Evolutionary conservation across 768 basidiomycete genomes (phyloP).

Genomic region (Scleroderma bovista): DNA sequence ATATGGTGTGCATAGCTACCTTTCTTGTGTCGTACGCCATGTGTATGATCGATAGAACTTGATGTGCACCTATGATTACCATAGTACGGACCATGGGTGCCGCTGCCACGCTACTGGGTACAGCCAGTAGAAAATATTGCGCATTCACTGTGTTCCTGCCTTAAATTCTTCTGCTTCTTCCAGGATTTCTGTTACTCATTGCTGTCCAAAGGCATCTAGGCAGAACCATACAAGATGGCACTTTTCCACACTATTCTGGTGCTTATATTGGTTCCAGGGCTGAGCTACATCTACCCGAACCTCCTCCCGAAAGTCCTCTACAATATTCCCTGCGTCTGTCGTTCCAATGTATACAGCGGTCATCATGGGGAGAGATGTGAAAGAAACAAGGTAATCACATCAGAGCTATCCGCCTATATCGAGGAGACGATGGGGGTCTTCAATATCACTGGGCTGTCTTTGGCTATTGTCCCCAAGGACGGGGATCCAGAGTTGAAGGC

Average conservation of each 20-base stretch:
- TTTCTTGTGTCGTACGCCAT: no score
- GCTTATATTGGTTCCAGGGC: slow-evolving; percentile 8
- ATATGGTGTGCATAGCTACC: no score
- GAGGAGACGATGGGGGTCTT: slow-evolving; percentile 12
- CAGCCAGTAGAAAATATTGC: no score
- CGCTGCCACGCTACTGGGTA: no score
- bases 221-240: neutral
- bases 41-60: no score
- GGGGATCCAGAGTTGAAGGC: slow-evolving; percentile 25
- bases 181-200: neutral
- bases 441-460: slow-evolving; percentile 27
- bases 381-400: slow-evolving; percentile 8
- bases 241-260: slow-evolving; percentile 7
- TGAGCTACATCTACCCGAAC: slow-evolving; percentile 6
- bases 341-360: no score
- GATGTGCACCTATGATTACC: no score
- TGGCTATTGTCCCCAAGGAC: slow-evolving; percentile 22
- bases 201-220: neutral
- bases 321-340: no score
- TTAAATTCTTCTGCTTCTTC: no score
- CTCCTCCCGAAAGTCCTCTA: slow-evolving; percentile 3
- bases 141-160: no score
- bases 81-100: no score
- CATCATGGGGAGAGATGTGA: neutral
- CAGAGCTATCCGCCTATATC: slow-evolving; percentile 15